Base-by-base conservation (phyloP, 116 monocot genomes). In the Posidonia oceanica region DNA sequence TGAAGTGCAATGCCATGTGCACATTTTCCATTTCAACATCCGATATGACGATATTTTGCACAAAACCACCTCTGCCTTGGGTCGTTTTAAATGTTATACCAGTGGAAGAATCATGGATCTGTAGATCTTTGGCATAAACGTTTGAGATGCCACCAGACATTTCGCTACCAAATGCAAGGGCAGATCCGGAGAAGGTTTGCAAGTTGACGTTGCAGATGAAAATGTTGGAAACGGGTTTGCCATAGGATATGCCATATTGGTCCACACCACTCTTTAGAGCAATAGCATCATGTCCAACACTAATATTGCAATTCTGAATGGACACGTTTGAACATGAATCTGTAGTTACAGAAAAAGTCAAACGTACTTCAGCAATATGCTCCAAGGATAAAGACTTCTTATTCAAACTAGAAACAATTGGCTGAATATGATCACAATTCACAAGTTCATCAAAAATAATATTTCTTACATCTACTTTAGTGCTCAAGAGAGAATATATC, bases 241-340 rank as follows among this genome's bases (percentile, higher is more conserved):
- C 70, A 68, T 69, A 92, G 20, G 89, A 75, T 62, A 98, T 85
- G 1, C 93, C 93, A 63, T 87, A 92, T 29, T 86, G 41, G 57
- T 98, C 97, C 97, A 93, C 92, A 13, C 91, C 93, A 42, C 97
- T 98, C 69, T 98, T 92, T 18, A 98, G 69, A 61, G 82, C 68
- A 64, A 98, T 86, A 11, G 85, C 89, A 56, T 98, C 93, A 51
- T 87, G 72, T 4, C 83, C 78, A 2, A 85, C 82, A 13, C 58
- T 78, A 4, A 98, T 84, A 42, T 3, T 84, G 71, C 84, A 80
- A 54, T 89, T 83, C 59, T 87, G 79, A 36, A 98, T 89, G 84
- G 89, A 93, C 39, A 87, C 48, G 20, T 79, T 60, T 6, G 89
- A 76, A 69, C 85, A 85, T 40, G 97, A 98, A 83, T 98, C 97